Conservation (phyloP, 2,329 filamentous ascomycete species). For the Fusarium albidum region DNA sequence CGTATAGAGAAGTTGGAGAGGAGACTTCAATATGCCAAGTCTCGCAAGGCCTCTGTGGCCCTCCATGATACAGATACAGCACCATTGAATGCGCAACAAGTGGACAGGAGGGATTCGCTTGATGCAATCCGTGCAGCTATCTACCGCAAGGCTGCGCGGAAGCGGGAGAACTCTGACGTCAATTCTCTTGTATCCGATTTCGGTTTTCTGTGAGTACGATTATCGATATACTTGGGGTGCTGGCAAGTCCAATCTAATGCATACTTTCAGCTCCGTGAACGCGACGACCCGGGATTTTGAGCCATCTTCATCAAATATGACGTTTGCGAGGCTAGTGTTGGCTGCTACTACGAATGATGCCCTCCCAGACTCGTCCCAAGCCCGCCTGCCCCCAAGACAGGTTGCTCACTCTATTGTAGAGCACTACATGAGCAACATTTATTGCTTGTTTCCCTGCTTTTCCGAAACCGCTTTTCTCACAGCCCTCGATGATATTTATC, state of each 20-base stretch:
- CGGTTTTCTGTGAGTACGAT: constrained; percentile 75
- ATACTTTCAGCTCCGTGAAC: constrained; percentile 78
- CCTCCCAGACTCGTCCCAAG: constrained; percentile 68
- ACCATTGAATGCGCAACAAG: constrained; percentile 40
- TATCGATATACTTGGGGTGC: background rate
- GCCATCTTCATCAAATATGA: constrained; percentile 86
- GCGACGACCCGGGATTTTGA: constrained; percentile 95
- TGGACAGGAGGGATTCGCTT: constrained; percentile 70
- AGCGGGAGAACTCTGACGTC: constrained; percentile 82
- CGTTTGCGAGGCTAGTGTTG: constrained; percentile 87
- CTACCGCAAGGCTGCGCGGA: constrained; percentile 69
- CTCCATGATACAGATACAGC: constrained; percentile 66
- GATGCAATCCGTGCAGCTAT: constrained; percentile 69
- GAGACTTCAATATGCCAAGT: constrained; percentile 73
- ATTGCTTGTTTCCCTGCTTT: constrained; percentile 82
- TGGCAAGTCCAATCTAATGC: constrained; percentile 10
- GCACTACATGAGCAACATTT: constrained; percentile 85
- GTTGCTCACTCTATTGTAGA: constrained; percentile 75
- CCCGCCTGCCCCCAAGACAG: constrained; percentile 75
- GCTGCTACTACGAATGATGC: constrained; percentile 81
- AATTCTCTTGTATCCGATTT: constrained; percentile 94
- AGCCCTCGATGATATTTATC: constrained; percentile 83
- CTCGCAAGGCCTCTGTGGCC: constrained; percentile 74
- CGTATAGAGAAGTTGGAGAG: constrained; percentile 88
- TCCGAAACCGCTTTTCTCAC: constrained; percentile 80